A percentile compares a stretch with the other conserved stretches of the same genome.
Conservation (phyloP, 192 early-diverging fungal species). For the Rhizoclosmatium globosum region DNA sequence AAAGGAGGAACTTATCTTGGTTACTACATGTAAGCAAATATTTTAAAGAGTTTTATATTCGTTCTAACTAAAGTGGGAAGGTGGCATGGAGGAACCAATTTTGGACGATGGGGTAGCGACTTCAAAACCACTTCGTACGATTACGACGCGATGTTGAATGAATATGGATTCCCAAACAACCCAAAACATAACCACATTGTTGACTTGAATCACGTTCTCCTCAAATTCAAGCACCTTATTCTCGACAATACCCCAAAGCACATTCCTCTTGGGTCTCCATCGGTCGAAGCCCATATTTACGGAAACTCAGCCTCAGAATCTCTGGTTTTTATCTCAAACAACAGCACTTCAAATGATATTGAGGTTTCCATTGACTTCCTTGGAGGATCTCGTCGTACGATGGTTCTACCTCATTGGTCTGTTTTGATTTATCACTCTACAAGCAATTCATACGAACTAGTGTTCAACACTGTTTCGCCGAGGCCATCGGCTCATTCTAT, state of each 20-base stretch:
- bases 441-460: neutral
- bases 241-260: conserved; percentile 20
- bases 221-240: conserved; percentile 26
- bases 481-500: neutral
- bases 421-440: conserved; percentile 15
- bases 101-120: conserved; percentile 49
- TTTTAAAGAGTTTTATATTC: too few species aligned
- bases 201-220: conserved; percentile 21
- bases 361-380: conserved; percentile 1
- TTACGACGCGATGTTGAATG: conserved; percentile 59
- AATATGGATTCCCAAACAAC: conserved; percentile 46
- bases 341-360: neutral
- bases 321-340: conserved; percentile 41
- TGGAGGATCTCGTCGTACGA: neutral
- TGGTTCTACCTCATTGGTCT: conserved; percentile 33
- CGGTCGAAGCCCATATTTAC: conserved; percentile 30
- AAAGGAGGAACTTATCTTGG: conserved; percentile 34
- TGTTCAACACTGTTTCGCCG: conserved; percentile 19
- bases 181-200: conserved; percentile 45
- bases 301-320: neutral
- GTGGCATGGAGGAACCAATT: conserved; percentile 78
- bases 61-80: conserved; percentile 25
- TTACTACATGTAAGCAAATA: conserved; percentile 48
- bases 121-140: conserved; percentile 56
- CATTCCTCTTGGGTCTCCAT: neutral